These are phyloP conservation scores for Zalerion maritima DNA, from an alignment of 495 filamentous ascomycete species.

Conservation along the genomic window DNA sequence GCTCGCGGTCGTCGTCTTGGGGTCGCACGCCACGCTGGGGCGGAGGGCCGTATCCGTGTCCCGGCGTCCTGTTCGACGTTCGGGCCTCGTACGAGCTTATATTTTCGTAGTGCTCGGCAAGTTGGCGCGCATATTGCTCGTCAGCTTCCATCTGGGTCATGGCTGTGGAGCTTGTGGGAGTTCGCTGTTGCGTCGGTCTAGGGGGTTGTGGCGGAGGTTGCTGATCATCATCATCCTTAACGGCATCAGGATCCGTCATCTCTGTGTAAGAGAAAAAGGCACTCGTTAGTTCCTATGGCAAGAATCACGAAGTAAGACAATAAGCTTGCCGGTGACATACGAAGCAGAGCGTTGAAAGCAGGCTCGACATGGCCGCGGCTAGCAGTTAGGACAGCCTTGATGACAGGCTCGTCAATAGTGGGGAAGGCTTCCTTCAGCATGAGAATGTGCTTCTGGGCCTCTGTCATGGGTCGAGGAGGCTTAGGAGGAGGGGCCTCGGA, in stretches of 20 bases:
- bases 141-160: constrained; percentile 77
- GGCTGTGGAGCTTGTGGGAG: constrained; percentile 37
- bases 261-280: constrained; percentile 29
- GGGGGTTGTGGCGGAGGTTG: constrained; percentile 54
- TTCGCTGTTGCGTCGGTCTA: constrained; percentile 35
- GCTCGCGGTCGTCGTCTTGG: constrained; percentile 40
- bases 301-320: neutral
- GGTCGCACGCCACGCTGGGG: constrained; percentile 33
- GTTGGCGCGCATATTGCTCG: constrained; percentile 84
- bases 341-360: constrained; percentile 88
- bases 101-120: constrained; percentile 77
- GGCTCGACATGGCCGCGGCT: constrained; percentile 82
- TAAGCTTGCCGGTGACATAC: constrained; percentile 27
- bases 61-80: constrained; percentile 28
- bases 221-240: constrained; percentile 41
- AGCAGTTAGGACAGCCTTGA: constrained; percentile 77
- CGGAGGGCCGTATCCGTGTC: constrained; percentile 14
- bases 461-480: constrained; percentile 72
- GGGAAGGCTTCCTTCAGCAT: constrained; percentile 94
- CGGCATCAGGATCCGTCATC: constrained; percentile 86
- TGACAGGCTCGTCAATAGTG: constrained; percentile 59
- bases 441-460: constrained; percentile 68
- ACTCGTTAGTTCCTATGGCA: constrained; percentile 1
- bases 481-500: constrained; percentile 55
- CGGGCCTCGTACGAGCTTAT: constrained; percentile 35